A percentile compares a stretch with the other conserved stretches of the same genome.
These are phyloP conservation scores for Monascus ruber DNA, from an alignment of 2,329 filamentous ascomycete genomes.

Conservation along the genomic window DNA sequence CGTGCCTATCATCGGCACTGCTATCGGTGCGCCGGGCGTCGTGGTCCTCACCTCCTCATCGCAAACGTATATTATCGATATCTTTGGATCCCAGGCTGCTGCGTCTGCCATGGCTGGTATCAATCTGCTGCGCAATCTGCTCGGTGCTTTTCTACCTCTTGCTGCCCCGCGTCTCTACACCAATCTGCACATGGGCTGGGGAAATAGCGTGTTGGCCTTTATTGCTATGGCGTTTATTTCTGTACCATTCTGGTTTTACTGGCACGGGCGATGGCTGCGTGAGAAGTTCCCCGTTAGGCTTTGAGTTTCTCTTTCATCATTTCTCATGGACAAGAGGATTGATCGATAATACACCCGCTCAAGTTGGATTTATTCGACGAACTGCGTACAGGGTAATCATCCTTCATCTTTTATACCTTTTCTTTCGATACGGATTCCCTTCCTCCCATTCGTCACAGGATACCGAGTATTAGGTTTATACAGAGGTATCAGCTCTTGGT, in stretches of 20 bases:
- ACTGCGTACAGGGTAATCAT: too few relatives aligned
- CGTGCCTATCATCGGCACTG: slow-evolving; percentile 16
- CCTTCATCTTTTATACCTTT: too few relatives aligned
- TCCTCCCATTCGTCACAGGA: too few relatives aligned
- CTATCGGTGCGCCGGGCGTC: slow-evolving; percentile 11
- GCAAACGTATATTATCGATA: slow-evolving; percentile 25
- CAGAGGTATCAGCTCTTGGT: too few relatives aligned
- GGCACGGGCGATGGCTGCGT: background rate
- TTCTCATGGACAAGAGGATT: too few relatives aligned
- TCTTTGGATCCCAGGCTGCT: slow-evolving; percentile 17
- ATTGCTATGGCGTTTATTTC: background rate
- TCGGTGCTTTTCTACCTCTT: background rate
- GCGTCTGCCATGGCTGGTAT: slow-evolving; percentile 23
- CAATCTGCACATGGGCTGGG: background rate
- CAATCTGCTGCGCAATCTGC: background rate
- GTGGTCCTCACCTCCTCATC: slow-evolving; percentile 11
- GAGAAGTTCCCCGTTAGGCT: background rate
- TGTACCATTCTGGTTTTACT: background rate
- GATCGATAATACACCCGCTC: too few relatives aligned
- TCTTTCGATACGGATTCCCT: too few relatives aligned
- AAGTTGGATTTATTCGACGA: too few relatives aligned
- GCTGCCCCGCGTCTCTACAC: background rate
- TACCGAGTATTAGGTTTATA: too few relatives aligned
- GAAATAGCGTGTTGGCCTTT: background rate
- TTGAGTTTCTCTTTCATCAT: too few relatives aligned